Conservation (phyloP, 352 stramenopile species). For the Aphanomyces astaci region DNA sequence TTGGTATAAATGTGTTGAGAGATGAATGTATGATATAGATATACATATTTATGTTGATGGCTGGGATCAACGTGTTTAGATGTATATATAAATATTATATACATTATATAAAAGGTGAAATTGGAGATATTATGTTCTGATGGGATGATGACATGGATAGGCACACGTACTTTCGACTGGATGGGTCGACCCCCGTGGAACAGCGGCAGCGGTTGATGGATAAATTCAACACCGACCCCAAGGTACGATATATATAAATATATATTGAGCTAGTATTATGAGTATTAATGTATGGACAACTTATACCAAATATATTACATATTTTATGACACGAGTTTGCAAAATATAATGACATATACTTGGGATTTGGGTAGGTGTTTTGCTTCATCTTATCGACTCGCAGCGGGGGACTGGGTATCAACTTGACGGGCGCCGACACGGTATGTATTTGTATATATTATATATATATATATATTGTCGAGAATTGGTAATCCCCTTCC, state of each 20-base stretch:
- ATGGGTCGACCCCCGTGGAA: constrained; percentile 95
- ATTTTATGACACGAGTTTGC: neutral
- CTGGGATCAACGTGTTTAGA: no score
- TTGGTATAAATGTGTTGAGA: no score
- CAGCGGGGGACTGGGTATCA: constrained; percentile 96
- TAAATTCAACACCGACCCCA: constrained; percentile 95
- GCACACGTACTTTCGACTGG: constrained; percentile 96
- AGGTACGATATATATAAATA: no score
- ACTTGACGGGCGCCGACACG: constrained; percentile 95
- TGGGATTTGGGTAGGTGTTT: constrained; percentile 74
- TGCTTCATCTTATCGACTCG: constrained; percentile 98
- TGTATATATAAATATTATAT: no score
- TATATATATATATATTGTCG: constrained; percentile 35
- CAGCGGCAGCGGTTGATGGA: constrained; percentile 96
- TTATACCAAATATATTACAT: no score
- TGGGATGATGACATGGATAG: constrained; percentile 21
- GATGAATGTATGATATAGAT: no score
- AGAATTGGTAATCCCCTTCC: neutral
- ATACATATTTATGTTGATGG: no score
- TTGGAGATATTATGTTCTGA: no score
- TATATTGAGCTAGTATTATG: no score
- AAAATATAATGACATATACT: neutral
- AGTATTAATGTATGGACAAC: no score
- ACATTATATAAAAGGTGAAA: no score
- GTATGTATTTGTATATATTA: constrained; percentile 51